Percentiles rank a stretch among this genome's conserved stretches.
phyloP scores from a whole-genome alignment of 164 flowering plant genomes.

The Hamamelis virginiana region DNA sequence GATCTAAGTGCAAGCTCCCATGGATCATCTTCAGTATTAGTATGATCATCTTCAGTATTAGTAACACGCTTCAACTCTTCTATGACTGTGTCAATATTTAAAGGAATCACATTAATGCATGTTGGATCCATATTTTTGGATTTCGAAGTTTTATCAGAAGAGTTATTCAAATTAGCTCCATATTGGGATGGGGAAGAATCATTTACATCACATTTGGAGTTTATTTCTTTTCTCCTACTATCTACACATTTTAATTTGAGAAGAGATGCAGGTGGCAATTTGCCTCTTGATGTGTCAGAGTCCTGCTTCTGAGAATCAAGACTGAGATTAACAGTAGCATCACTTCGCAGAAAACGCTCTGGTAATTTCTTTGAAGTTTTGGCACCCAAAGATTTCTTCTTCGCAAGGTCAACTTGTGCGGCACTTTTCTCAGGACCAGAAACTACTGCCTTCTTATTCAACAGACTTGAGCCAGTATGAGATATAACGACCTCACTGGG shows the following conservation, averaged over 20 bases:
- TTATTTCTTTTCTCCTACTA: slow-evolving; percentile 15
- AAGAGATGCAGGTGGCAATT: slow-evolving; percentile 8
- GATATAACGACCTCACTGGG: slow-evolving; percentile 13
- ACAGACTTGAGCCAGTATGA: slow-evolving; percentile 13
- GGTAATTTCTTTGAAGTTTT: slow-evolving; percentile 22
- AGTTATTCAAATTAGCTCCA: slow-evolving; percentile 18
- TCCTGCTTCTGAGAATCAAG: slow-evolving; percentile 25
- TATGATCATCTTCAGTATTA: slow-evolving; percentile 49
- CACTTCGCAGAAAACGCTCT: slow-evolving; percentile 17
- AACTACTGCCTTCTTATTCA: slow-evolving; percentile 12
- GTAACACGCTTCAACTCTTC: slow-evolving; percentile 40
- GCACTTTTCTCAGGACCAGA: slow-evolving; percentile 17
- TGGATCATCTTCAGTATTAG: slow-evolving; percentile 50
- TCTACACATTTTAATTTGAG: slow-evolving; percentile 21
- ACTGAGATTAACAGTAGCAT: slow-evolving; percentile 17
- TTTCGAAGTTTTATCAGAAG: slow-evolving; percentile 21
- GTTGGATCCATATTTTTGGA: slow-evolving; percentile 24
- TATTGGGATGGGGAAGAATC: slow-evolving; percentile 10
- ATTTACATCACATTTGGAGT: slow-evolving; percentile 7
- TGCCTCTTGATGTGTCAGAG: slow-evolving; percentile 17
- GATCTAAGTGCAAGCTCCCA: slow-evolving; percentile 51
- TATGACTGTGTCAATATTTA: slow-evolving; percentile 25
- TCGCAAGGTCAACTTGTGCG: slow-evolving; percentile 15
- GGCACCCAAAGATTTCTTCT: slow-evolving; percentile 12
- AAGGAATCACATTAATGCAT: slow-evolving; percentile 13